Evolutionary conservation across 73 alveolate species (phyloP), one percentile per base, ranked within the genome.

Genomic region (Strombidium stylifer): DNA sequence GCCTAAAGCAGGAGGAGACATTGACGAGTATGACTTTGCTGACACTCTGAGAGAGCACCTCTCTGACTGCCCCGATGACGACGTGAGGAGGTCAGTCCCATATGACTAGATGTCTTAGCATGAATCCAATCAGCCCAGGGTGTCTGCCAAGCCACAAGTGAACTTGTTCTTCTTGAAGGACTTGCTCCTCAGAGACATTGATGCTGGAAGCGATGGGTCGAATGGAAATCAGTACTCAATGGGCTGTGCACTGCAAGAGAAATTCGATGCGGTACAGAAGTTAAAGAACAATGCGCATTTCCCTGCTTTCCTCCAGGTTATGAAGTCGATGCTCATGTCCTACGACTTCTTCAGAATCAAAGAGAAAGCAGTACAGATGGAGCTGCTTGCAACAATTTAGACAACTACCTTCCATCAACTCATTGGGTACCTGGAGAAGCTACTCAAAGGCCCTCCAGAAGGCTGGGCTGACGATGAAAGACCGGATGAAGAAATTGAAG

Each of bases 121-220:
- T n/a, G n/a, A n/a, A n/a, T n/a, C n/a, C n/a, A n/a, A n/a, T n/a
- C n/a, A n/a, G n/a, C n/a, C n/a, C n/a, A n/a, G n/a, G n/a, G n/a
- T n/a, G n/a, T n/a, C n/a, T n/a, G n/a, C n/a, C n/a, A n/a, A n/a
- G n/a, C n/a, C n/a, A n/a, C n/a, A n/a, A n/a, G n/a, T 57, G 4
- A 57, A 57, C 23, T 27, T 57, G 6, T 57, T 60, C 24, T 60
- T 39, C 44, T 34, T 60, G 24, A 60, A 60, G 24, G 75, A 60
- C 26, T 1, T 60, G 3, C 15, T 60, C 10, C 4, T 60, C 1
- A 60, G 41, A 41, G 24, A 37, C 5, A 24, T n/a, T n/a, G n/a
- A n/a, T n/a, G n/a, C 26, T 3, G 23, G 45, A 4, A 14, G 59
- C 28, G 18, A 41, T 26, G 18, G n/a, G n/a, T n/a, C n/a, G n/a